Percentiles rank a stretch among this genome's conserved stretches.
These are phyloP conservation scores for Hirsutella thompsonii DNA, from an alignment of 2,329 filamentous ascomycete species.

Conservation along the genomic window DNA sequence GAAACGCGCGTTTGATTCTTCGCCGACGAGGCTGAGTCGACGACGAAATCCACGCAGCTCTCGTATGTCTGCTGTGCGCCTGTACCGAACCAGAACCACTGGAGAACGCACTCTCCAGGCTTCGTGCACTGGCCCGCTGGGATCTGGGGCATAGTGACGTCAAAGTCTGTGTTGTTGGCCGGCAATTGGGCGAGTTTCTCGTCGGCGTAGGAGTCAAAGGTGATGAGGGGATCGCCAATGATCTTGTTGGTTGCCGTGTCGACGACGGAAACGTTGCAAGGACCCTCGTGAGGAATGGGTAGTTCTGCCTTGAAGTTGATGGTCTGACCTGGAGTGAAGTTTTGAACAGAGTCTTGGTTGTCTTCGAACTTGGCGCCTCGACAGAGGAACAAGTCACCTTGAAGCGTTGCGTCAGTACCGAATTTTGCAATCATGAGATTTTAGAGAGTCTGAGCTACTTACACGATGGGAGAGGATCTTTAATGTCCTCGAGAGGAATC, in stretches of 20 bases:
- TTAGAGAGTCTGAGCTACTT: too few species aligned
- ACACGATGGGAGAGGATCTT: conserved; percentile 10
- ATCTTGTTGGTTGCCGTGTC: conserved; percentile 36
- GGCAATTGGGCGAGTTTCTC: conserved; percentile 18
- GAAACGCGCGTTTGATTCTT: too few species aligned
- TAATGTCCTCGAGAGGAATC: conserved; percentile 12
- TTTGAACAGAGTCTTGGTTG: conserved; percentile 28
- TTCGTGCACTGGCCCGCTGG: conserved; percentile 31
- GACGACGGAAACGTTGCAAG: conserved; percentile 44
- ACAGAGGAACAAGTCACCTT: conserved; percentile 29
- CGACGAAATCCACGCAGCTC: conserved; percentile 44
- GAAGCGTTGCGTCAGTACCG: background rate
- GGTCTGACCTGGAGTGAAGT: conserved; percentile 26
- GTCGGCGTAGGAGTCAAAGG: conserved; percentile 42
- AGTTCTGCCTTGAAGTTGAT: conserved; percentile 27
- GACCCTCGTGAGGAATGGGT: conserved; percentile 31
- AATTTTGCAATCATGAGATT: too few species aligned
- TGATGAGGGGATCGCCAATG: conserved; percentile 38
- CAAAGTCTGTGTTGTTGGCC: conserved; percentile 34
- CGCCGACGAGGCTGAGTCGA: background rate
- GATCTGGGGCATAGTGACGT: conserved; percentile 37
- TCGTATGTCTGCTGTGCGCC: conserved; percentile 48
- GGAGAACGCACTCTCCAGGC: conserved; percentile 38
- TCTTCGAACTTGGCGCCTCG: conserved; percentile 32
- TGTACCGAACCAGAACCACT: conserved; percentile 49